A percentile compares a stretch with the other conserved stretches of the same genome.
Conservation (phyloP, 148 eudicot genomes). For the Amaranthus hypochondriacus region DNA sequence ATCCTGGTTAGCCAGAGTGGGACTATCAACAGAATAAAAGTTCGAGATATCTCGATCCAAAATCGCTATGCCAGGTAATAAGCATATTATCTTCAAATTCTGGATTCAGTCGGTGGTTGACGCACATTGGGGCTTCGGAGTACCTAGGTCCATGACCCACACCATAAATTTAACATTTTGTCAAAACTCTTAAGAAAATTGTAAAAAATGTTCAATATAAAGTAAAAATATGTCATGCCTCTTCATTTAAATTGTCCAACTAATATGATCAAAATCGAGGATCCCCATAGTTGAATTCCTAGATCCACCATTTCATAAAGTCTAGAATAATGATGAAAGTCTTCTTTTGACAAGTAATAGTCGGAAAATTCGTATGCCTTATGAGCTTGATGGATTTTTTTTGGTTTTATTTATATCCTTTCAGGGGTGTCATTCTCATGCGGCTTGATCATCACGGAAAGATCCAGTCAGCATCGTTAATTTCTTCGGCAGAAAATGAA, state of each 20-base stretch:
- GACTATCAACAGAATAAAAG: constrained; percentile 84
- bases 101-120: neutral
- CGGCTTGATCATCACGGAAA: constrained; percentile 83
- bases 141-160: neutral
- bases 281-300: too few relatives aligned
- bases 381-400: neutral
- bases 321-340: neutral
- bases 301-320: neutral
- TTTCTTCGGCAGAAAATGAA: constrained; percentile 55
- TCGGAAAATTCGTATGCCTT: too few relatives aligned
- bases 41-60: constrained; percentile 87
- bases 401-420: neutral
- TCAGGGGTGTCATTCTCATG: constrained; percentile 93
- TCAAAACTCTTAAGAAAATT: too few relatives aligned
- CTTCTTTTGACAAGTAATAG: too few relatives aligned
- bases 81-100: neutral
- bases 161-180: neutral
- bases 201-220: too few relatives aligned
- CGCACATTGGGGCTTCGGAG: neutral
- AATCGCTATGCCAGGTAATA: constrained; percentile 84
- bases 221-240: too few relatives aligned
- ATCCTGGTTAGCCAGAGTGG: constrained; percentile 96
- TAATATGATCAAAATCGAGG: too few relatives aligned
- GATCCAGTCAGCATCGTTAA: constrained; percentile 88
- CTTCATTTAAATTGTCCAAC: neutral